Percentiles rank a stretch among this genome's conserved stretches.
Conservation (phyloP, 1,284 basidiomycete genomes). For the Entoloma clypeatum region DNA sequence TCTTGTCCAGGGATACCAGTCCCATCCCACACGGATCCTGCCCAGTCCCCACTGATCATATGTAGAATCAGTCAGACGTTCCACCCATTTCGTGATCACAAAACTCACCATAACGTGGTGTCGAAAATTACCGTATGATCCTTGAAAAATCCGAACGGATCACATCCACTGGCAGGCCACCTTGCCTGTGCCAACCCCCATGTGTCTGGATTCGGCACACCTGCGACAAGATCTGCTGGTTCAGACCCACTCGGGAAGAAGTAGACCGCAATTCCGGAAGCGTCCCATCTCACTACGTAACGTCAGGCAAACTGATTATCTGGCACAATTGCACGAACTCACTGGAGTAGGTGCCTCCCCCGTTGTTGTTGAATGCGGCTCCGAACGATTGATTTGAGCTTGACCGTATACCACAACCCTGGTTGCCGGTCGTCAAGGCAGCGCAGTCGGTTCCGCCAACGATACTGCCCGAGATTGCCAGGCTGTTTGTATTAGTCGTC, state of each 20-base stretch:
- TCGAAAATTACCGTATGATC: constrained; percentile 77
- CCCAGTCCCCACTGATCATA: constrained; percentile 79
- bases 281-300: constrained; percentile 65
- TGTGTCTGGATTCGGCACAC: constrained; percentile 59
- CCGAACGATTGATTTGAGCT: constrained; percentile 55
- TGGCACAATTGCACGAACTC: constrained; percentile 27
- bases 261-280: constrained; percentile 70
- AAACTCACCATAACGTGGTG: constrained; percentile 71
- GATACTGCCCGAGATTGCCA: constrained; percentile 57
- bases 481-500: constrained; percentile 42
- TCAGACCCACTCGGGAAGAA: constrained; percentile 74
- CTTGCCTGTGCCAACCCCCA: constrained; percentile 78
- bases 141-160: constrained; percentile 73
- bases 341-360: constrained; percentile 84
- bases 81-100: constrained; percentile 10
- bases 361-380: constrained; percentile 62
- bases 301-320: neutral
- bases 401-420: constrained; percentile 67
- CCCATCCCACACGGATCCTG: constrained; percentile 68
- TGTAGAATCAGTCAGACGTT: constrained; percentile 7
- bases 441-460: constrained; percentile 70
- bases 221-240: constrained; percentile 70
- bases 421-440: constrained; percentile 59
- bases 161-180: constrained; percentile 69
- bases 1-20: constrained; percentile 76